Percentiles rank a stretch among this genome's conserved stretches.
Evolutionary conservation across 2,329 filamentous ascomycete genomes (phyloP).

Genomic region (Phoma herbarum): DNA sequence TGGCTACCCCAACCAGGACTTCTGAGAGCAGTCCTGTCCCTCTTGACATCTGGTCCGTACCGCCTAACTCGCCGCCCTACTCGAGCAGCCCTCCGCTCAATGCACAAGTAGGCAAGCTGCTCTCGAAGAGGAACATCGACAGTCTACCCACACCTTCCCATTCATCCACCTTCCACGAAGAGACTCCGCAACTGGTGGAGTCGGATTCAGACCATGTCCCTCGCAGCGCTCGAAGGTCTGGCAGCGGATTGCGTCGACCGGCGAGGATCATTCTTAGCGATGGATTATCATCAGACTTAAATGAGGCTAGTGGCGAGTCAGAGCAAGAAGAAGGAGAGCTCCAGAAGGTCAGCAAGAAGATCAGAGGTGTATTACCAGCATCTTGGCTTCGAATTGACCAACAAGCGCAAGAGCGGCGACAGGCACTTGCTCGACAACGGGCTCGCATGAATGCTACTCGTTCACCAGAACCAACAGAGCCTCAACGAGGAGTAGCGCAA

Average conservation of each 20-base stretch:
- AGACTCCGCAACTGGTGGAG: slow-evolving; percentile 21
- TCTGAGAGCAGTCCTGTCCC: slow-evolving; percentile 20
- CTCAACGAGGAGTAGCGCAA: slow-evolving; percentile 48
- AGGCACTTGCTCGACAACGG: slow-evolving; percentile 28
- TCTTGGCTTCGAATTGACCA: slow-evolving; percentile 60
- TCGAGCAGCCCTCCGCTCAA: slow-evolving; percentile 42
- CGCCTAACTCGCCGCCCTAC: slow-evolving; percentile 55
- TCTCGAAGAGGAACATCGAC: slow-evolving; percentile 20
- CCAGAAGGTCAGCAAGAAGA: slow-evolving; percentile 51
- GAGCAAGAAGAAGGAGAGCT: slow-evolving; percentile 47
- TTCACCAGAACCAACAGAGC: slow-evolving; percentile 37
- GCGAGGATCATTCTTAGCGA: slow-evolving; percentile 32
- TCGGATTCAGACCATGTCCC: slow-evolving; percentile 36
- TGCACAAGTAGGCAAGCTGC: slow-evolving; percentile 13
- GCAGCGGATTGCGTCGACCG: slow-evolving; percentile 23
- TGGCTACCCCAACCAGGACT: slow-evolving; percentile 19
- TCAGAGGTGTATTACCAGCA: slow-evolving; percentile 60
- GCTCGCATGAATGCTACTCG: slow-evolving; percentile 16
- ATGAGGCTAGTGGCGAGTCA: slow-evolving; percentile 36
- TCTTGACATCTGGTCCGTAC: slow-evolving; percentile 49
- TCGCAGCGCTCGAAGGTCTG: slow-evolving; percentile 25
- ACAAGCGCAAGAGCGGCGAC: slow-evolving; percentile 44
- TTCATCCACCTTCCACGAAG: slow-evolving; percentile 41
- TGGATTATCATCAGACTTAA: slow-evolving; percentile 29
- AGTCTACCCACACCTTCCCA: slow-evolving; percentile 45